phyloP scores from a whole-genome alignment of 345 rosid genomes.

The Trapa bicornis region DNA sequence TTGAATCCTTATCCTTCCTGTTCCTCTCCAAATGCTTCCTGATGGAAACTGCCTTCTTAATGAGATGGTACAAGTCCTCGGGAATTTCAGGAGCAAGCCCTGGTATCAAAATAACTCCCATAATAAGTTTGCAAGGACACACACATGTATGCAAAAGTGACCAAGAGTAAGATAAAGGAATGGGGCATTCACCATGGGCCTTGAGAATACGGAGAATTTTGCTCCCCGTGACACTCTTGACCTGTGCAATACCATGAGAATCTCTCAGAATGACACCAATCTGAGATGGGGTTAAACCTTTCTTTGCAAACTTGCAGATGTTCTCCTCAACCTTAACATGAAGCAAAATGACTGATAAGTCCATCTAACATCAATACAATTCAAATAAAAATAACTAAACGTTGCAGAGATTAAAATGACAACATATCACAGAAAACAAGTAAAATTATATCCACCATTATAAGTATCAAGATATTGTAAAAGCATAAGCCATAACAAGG shows the following conservation, averaged over 20 bases:
- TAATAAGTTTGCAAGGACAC: neutral
- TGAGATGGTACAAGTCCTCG: neutral
- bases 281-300: neutral
- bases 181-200: neutral
- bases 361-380: neutral
- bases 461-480: no score
- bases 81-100: neutral
- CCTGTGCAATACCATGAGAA: neutral
- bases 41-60: neutral
- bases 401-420: no score
- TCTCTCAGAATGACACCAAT: conserved; percentile 1
- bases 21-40: conserved; percentile 2
- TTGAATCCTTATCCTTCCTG: neutral
- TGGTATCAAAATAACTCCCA: neutral
- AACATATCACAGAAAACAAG: neutral
- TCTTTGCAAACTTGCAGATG: neutral
- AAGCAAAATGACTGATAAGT: neutral
- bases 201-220: neutral
- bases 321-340: neutral
- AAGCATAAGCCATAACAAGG: neutral
- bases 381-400: neutral
- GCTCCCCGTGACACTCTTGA: neutral
- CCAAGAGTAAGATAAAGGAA: neutral
- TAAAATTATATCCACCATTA: neutral
- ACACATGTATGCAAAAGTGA: neutral